Base-by-base conservation (phyloP, 2,329 filamentous ascomycete species). In the Penicillium rolfsii region DNA sequence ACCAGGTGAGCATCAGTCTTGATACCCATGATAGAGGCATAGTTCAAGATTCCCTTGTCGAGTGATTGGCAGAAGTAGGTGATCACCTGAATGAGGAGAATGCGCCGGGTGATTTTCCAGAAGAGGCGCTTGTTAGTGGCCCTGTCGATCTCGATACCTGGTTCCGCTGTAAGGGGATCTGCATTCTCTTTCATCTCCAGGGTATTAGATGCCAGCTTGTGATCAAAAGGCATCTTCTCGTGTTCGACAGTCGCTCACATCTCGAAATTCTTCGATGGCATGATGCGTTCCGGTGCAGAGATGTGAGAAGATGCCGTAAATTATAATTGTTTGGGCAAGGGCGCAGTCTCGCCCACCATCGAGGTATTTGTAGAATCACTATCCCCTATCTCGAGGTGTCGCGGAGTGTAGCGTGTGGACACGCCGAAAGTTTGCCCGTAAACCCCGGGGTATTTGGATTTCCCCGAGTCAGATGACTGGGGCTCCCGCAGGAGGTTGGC, bases 1-100 rank as follows among this genome's bases (percentile, higher is more conserved):
- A 69, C 63, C 5, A 83, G 75, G 8, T 79, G 56, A 14, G 71
- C 61, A 60, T 72, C 71, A 0, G 65, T 61, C 52, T 69, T 65
- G 11, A 69, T 68, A 0, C 69, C 69, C 67, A 71, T 71, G 16
- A 71, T 69, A 1, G 67, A 70, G 22, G 61, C 63, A 59, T 66
- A 70, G 0, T 64, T 65, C 1, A 70, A 33, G 3, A 65, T 67
- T 1, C 66, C 66, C 36, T 71, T 70, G 24, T 71, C 68, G 0
- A 70, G 57, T 4, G 62, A 63, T 40, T 71, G 66, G 36, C 53
- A 62, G 49, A 71, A 67, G 38, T 71, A 71, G 1, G 67, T 70
- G 11, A 65, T 46, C 5, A 68, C 53, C n/a, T 64, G 57, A 9
- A 63, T 64, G 1, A 63, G 58, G 1, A 69, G 49, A 16, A 68